Base-by-base conservation (phyloP, 2,329 filamentous ascomycete species). In the Calcarisporium arbuscula region DNA sequence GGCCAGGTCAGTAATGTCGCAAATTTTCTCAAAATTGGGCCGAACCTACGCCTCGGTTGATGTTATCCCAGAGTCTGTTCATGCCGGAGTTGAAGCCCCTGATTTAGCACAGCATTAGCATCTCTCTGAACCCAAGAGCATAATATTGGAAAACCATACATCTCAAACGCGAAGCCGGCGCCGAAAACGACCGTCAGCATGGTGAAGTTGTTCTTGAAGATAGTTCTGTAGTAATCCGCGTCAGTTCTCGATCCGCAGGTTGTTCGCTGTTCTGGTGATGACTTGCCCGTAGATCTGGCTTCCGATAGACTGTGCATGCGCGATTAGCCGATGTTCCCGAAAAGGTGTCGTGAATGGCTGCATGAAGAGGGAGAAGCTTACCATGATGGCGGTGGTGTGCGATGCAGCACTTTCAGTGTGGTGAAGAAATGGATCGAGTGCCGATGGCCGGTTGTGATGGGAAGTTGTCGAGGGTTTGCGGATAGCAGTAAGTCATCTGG, bases 181-280 rank as follows among this genome's bases (percentile, higher is more conserved):
- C 70, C 76, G 62, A 98, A 98, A 58, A 98, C 85, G 46, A 80
- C 74, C 49, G 78, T 82, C 54, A 98, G 72, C 78, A 95, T 95
- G 61, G 83, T 72, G 53, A 75, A 82, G 74, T 98, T 98, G 60
- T 76, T 81, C 64, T 83, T 81, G 73, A 96, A 82, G 50, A 96
- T 56, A 57, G 78, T 65, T 72, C 92, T 96, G 65, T 48, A 43
- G 16, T 19, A 26, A 19, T 32, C 38, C 30, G 39, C 28, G 41
- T 59, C 44, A 58, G 51, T 41, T 42, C 42, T 41, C 40, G 37
- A 22, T 20, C 44, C 36, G 35, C n/a, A 36, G 38, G 32, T 39
- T 32, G 41, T 42, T 17, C 18, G 8, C 42, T 28, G 34, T 47
- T 34, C 42, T 47, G 34, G 38, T 28, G 38, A 38, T 34, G 36